These are phyloP conservation scores for Ceratobasidium sp. DNA, from an alignment of 1,284 basidiomycete species.

Conservation along the genomic window DNA sequence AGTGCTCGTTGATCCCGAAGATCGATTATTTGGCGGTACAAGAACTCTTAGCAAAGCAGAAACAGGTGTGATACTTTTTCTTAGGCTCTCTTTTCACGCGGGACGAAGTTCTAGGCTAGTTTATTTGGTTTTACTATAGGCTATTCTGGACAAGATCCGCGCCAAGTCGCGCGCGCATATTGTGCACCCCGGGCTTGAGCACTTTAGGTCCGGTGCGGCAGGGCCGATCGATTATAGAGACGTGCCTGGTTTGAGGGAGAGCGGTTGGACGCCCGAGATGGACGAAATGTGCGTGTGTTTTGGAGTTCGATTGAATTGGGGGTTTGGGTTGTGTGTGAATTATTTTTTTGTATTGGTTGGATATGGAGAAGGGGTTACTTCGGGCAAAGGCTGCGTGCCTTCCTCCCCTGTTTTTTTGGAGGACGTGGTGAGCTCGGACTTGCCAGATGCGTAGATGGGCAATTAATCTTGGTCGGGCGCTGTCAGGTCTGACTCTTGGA, in stretches of 20 bases:
- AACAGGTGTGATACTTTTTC: conserved; percentile 67
- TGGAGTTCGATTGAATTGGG: conserved; percentile 17
- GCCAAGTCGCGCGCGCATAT: conserved; percentile 89
- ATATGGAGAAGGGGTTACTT: background rate
- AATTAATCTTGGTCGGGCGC: conserved; percentile 7
- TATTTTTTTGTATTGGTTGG: background rate
- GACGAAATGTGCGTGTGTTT: conserved; percentile 72
- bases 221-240: conserved; percentile 72
- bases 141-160: conserved; percentile 89
- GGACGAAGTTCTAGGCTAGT: background rate
- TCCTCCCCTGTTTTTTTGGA: conserved; percentile 51
- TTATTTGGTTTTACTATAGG: conserved; percentile 58
- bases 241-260: conserved; percentile 89
- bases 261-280: conserved; percentile 93
- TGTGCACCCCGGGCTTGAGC: conserved; percentile 83
- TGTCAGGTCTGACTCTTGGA: no score
- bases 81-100: background rate
- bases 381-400: conserved; percentile 9
- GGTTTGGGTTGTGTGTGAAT: background rate
- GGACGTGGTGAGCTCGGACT: conserved; percentile 60
- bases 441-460: conserved; percentile 15
- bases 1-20: conserved; percentile 91
- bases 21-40: conserved; percentile 91
- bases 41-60: conserved; percentile 83
- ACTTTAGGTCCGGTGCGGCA: conserved; percentile 74